phyloP scores from a whole-genome alignment of 371 early-diverging fungal species.

The Dentiscutata heterogama region DNA sequence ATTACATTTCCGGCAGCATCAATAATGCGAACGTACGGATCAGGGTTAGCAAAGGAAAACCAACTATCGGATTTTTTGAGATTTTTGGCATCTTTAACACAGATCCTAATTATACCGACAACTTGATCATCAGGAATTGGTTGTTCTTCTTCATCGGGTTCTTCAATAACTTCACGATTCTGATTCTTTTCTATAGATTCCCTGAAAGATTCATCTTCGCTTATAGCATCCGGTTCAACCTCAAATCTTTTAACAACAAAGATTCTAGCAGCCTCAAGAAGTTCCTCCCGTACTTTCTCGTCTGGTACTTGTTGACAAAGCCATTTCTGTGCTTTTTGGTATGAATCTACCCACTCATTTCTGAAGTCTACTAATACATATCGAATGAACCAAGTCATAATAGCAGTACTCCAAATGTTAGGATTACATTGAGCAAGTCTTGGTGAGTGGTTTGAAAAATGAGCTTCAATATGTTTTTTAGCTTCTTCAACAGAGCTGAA shows the following conservation, averaged over 20 bases:
- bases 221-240: background rate
- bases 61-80: background rate
- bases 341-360: slow-evolving; percentile 26
- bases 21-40: slow-evolving; percentile 42
- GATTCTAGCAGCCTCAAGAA: slow-evolving; percentile 30
- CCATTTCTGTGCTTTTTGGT: slow-evolving; percentile 18
- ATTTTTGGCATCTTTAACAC: slow-evolving; percentile 5
- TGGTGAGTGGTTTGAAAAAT: slow-evolving; percentile 12
- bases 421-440: background rate
- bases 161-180: background rate
- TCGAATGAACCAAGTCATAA: slow-evolving; percentile 35
- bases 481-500: slow-evolving; percentile 31
- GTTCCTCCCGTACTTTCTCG: slow-evolving; percentile 1
- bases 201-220: slow-evolving; percentile 33
- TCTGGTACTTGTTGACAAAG: slow-evolving; percentile 21
- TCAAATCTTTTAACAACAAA: slow-evolving; percentile 33
- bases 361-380: slow-evolving; percentile 38
- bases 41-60: slow-evolving; percentile 5
- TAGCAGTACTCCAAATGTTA: slow-evolving; percentile 27
- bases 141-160: background rate
- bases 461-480: background rate
- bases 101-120: slow-evolving; percentile 22
- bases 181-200: background rate
- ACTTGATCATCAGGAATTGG: background rate
- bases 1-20: slow-evolving; percentile 24